phyloP scores from a whole-genome alignment of 2,329 filamentous ascomycete species.

The Penicillium sp. region DNA sequence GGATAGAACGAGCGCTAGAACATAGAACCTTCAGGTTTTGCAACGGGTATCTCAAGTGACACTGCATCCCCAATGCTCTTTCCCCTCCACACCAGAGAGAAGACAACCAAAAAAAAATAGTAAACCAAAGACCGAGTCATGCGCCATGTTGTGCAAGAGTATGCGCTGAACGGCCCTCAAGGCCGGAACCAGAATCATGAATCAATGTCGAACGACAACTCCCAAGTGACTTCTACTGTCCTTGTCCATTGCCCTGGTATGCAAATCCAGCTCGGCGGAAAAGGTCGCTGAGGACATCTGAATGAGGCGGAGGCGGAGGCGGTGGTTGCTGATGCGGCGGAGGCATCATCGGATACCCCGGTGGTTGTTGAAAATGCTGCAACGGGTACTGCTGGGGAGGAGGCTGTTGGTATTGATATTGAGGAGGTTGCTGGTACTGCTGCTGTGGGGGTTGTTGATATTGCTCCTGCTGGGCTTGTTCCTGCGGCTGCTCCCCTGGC shows the following conservation, averaged over 20 bases:
- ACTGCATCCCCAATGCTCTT: constrained; percentile 4
- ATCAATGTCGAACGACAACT: not conserved
- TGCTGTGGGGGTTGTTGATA: constrained; percentile 7
- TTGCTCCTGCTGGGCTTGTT: constrained; percentile 4
- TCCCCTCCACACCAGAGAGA: not conserved
- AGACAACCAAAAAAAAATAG: not conserved
- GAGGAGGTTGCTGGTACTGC: constrained; percentile 1
- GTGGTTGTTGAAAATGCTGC: constrained; percentile 10
- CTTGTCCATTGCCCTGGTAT: constrained; percentile 26
- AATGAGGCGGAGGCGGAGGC: constrained; percentile 19
- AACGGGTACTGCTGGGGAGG: constrained; percentile 14
- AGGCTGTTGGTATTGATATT: constrained; percentile 18
- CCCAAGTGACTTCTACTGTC: constrained; percentile 7
- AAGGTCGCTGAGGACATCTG: constrained; percentile 44
- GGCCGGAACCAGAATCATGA: not conserved
- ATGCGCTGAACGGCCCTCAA: not conserved
- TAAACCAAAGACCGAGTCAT: constrained; percentile 11
- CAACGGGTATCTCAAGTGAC: constrained; percentile 28
- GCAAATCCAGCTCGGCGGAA: constrained; percentile 47
- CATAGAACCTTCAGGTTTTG: not conserved
- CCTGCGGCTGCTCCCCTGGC: constrained; percentile 21
- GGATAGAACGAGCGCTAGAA: not conserved
- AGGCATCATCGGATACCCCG: constrained; percentile 1
- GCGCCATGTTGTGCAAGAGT: constrained; percentile 7
- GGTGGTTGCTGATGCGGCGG: constrained; percentile 8